Evolutionary conservation across 225 moss, liverwort and hornwort genomes (phyloP), one percentile per base, ranked within the genome.

Genomic region (Antitrichia curtipendula): DNA sequence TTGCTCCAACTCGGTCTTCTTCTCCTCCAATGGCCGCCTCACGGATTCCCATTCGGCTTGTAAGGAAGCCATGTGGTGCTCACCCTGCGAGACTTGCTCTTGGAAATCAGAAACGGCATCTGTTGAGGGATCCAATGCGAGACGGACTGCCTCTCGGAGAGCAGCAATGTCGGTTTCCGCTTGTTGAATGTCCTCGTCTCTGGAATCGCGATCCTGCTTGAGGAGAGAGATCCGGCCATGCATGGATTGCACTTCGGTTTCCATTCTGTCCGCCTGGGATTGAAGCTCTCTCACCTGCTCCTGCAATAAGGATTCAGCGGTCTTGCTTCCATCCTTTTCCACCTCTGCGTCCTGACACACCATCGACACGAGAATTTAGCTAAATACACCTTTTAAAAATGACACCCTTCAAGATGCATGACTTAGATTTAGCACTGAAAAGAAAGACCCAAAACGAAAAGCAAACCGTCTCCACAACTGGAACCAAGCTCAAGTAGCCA

Each of bases 41-140:
- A 94, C 90, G 36, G 91, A 80, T 34, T 93, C 94, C 94, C 94
- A 94, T 87, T 94, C 94, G 22, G 89, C 89, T 85, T 88, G 88
- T 41, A 94, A 89, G 53, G 90, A 78, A 13, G 75, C 91, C 90
- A 94, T 80, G 91, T 94, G 94, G 64, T 85, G 69, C 90, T 91
- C 89, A 34, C 89, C 89, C 86, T 88, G 85, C 34, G 47, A 49
- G 8, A 91, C 86, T 80, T 85, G 89, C 82, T 75, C 84, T 82
- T 72, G 82, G 64, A 94, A 50, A 63, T 91, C 87, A 49, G 89
- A 75, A 19, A 90, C 70, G 14, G 88, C 90, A 47, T 77, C 84
- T 29, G 88, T 80, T 41, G 88, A 82, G 40, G 88, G 81, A 69
- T 88, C 88, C 88, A 92, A 87, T 64, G 83, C 90, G 36, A 89